These are phyloP conservation scores for Diplosphaera chodatii DNA, from an alignment of 139 green algal species.

Conservation along the genomic window DNA sequence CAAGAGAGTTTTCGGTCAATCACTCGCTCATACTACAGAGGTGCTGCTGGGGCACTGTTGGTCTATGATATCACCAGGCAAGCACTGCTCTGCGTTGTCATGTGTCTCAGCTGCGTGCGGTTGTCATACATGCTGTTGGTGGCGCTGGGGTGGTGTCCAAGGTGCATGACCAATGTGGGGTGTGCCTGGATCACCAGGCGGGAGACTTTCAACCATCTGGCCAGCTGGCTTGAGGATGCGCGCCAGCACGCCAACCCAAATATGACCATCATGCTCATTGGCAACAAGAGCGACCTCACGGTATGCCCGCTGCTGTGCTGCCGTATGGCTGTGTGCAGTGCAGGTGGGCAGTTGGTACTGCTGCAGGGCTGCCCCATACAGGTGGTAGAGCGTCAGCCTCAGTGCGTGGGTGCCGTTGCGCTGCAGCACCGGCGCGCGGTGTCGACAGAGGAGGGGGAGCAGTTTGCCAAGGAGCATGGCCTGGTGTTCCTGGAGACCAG, in stretches of 20 bases:
- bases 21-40: conserved; percentile 96
- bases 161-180: too few relatives aligned
- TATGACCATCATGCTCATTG: conserved; percentile 99
- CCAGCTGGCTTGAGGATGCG: conserved; percentile 97
- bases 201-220: conserved; percentile 97
- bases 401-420: too few relatives aligned
- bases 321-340: too few relatives aligned
- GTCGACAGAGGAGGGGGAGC: conserved; percentile 93
- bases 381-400: too few relatives aligned
- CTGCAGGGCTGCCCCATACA: too few relatives aligned
- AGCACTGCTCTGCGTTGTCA: too few relatives aligned
- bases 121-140: too few relatives aligned
- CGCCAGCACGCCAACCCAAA: conserved; percentile 98
- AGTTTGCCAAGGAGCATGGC: conserved; percentile 97
- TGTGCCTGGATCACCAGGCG: too few relatives aligned
- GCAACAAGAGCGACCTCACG: conserved; percentile 96
- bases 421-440: conserved; percentile 87
- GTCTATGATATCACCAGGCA: conserved; percentile 98
- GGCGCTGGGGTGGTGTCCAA: too few relatives aligned
- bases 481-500: conserved; percentile 98
- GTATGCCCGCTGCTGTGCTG: too few relatives aligned
- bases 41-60: conserved; percentile 95
- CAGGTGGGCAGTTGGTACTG: too few relatives aligned
- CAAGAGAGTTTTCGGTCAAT: conserved; percentile 98
- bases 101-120: background rate